A percentile compares a stretch with the other conserved stretches of the same genome.
These are phyloP conservation scores for Boechera stricta DNA, from an alignment of 345 rosid species.

Conservation along the genomic window DNA sequence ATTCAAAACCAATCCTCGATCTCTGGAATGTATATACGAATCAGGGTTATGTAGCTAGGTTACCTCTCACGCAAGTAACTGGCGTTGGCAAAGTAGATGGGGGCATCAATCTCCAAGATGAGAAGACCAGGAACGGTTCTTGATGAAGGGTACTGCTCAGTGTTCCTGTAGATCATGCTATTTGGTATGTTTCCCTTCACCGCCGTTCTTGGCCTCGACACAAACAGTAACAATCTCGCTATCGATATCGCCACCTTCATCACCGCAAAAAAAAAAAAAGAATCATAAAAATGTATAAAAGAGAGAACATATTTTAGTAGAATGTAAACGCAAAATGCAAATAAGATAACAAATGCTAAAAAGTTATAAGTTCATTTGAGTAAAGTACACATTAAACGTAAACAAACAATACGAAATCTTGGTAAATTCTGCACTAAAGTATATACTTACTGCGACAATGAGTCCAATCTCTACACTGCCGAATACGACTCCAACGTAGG, in stretches of 20 bases:
- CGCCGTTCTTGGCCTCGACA: slow-evolving; percentile 81
- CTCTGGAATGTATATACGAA: background rate
- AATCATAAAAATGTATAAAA: background rate
- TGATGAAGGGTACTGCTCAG: slow-evolving; percentile 78
- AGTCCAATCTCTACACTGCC: slow-evolving; percentile 86
- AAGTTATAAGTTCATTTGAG: no score
- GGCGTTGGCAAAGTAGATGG: slow-evolving; percentile 87
- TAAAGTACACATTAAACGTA: no score
- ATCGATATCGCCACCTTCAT: slow-evolving; percentile 73
- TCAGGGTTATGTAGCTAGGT: background rate
- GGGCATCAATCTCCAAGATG: slow-evolving; percentile 82
- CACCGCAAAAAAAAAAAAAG: background rate
- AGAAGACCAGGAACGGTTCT: slow-evolving; percentile 70
- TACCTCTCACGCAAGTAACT: slow-evolving; percentile 95
- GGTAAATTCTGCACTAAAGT: background rate
- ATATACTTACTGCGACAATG: slow-evolving; percentile 62
- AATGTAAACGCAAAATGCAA: background rate
- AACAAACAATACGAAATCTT: background rate
- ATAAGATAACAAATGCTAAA: background rate
- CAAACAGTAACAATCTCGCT: slow-evolving; percentile 66
- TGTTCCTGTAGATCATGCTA: slow-evolving; percentile 72
- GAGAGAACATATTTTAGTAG: no score
- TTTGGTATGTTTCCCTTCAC: slow-evolving; percentile 84
- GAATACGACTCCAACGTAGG: slow-evolving; percentile 85
- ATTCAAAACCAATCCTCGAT: background rate